Evolutionary conservation across 352 stramenopile species (phyloP).

Genomic region (Thalassiosira livingstoniorum): DNA sequence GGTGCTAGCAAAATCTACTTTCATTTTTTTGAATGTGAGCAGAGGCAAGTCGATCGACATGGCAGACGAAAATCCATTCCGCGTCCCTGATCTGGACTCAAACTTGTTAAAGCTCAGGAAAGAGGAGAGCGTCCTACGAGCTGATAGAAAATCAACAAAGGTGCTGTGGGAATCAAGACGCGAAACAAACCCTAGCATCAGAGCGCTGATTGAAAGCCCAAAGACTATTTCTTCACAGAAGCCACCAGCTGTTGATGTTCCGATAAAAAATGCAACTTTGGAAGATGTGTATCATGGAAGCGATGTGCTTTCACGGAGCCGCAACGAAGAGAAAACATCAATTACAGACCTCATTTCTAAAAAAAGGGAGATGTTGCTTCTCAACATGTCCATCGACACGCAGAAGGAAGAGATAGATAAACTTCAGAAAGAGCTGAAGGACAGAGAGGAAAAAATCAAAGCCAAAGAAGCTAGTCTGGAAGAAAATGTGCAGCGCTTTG

Average conservation of each 20-base stretch:
- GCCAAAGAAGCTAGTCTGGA: constrained; percentile 25
- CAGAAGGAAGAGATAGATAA: constrained; percentile 46
- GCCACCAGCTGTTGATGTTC: not conserved
- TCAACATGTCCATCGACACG: constrained; percentile 37
- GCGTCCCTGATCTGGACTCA: constrained; percentile 11
- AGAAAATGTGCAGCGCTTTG: constrained; percentile 21
- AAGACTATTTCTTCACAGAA: not conserved
- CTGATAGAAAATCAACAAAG: not conserved
- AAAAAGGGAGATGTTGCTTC: constrained; percentile 35
- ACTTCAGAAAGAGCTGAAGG: constrained; percentile 13
- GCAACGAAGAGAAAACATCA: constrained; percentile 11
- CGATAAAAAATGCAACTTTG: not conserved
- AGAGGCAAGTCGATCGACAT: not conserved
- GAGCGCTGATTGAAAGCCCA: not conserved
- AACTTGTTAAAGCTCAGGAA: not conserved
- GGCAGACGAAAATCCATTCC: constrained; percentile 1
- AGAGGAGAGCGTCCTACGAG: not conserved
- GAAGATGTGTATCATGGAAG: not conserved
- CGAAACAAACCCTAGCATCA: not conserved
- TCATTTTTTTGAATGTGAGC: too few species aligned
- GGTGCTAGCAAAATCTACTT: too few species aligned
- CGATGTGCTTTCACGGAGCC: constrained; percentile 7
- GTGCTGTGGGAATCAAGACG: not conserved
- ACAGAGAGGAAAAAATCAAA: constrained; percentile 25
- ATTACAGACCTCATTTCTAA: constrained; percentile 30